Percentiles rank a stretch among this genome's conserved stretches.
Evolutionary conservation across 129 eudicot genomes (phyloP).

Genomic region (Flaveria bidentis): DNA sequence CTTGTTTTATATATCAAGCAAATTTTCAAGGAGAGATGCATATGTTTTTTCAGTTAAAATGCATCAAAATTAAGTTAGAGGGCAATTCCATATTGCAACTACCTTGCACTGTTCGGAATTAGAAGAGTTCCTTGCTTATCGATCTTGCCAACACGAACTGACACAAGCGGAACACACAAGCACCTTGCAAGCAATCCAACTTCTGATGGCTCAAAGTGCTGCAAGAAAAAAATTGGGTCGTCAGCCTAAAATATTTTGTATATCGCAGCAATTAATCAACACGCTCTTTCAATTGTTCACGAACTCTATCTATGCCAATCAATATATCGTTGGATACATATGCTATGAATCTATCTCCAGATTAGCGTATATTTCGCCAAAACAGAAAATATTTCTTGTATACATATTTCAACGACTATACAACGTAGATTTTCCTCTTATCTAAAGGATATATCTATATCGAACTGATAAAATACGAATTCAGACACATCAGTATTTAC

Average conservation of each 20-base stretch:
- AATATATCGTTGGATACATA: background rate
- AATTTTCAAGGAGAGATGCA: background rate
- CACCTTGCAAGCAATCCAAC: constrained; percentile 89
- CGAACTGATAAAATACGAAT: background rate
- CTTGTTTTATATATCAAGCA: background rate
- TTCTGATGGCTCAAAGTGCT: constrained; percentile 94
- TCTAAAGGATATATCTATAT: background rate
- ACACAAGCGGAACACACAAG: constrained; percentile 85
- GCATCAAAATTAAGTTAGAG: constrained; percentile 11
- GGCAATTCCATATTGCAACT: constrained; percentile 25
- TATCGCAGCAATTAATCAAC: background rate
- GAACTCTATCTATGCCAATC: background rate
- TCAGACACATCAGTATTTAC: background rate
- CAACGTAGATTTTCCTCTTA: background rate
- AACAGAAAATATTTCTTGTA: background rate
- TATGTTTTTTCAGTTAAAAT: background rate
- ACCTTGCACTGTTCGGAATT: constrained; percentile 72
- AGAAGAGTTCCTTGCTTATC: constrained; percentile 70
- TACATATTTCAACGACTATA: background rate
- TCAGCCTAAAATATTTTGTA: constrained; percentile 4
- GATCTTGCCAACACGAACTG: constrained; percentile 88
- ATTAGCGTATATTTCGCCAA: background rate
- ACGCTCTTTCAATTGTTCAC: background rate
- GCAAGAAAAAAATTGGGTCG: constrained; percentile 5
- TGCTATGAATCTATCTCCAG: background rate